Evolutionary conservation across 345 rosid genomes (phyloP).

Genomic region (Dipteronia sinensis): DNA sequence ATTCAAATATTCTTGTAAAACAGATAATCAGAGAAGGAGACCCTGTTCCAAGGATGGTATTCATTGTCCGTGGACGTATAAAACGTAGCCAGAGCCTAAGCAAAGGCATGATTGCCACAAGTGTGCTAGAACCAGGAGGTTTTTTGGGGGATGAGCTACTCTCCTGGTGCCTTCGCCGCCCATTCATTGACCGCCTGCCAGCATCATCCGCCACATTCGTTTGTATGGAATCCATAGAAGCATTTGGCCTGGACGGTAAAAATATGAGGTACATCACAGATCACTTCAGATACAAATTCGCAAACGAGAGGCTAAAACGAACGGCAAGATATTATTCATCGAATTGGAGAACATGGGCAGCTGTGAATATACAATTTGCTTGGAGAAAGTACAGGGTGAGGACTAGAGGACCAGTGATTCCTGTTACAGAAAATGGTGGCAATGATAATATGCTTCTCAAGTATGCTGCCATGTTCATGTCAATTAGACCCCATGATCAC

Average conservation of each 20-base stretch:
- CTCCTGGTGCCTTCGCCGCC: slow-evolving; percentile 65
- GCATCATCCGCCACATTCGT: slow-evolving; percentile 59
- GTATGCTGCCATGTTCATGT: slow-evolving; percentile 68
- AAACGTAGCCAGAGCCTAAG: slow-evolving; percentile 51
- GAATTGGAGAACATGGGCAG: slow-evolving; percentile 95
- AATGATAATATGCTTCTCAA: slow-evolving; percentile 35
- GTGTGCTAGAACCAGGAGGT: slow-evolving; percentile 52
- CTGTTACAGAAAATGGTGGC: slow-evolving; percentile 28
- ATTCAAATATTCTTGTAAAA: background rate
- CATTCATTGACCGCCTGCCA: slow-evolving; percentile 53
- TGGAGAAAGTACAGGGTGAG: slow-evolving; percentile 61
- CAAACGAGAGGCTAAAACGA: slow-evolving; percentile 71
- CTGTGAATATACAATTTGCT: slow-evolving; percentile 76
- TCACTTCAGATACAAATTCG: slow-evolving; percentile 80
- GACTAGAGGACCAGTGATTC: slow-evolving; percentile 31
- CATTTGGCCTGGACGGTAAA: slow-evolving; percentile 48
- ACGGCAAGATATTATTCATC: slow-evolving; percentile 89
- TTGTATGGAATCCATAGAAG: slow-evolving; percentile 49
- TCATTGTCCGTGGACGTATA: slow-evolving; percentile 47
- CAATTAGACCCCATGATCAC: slow-evolving; percentile 66
- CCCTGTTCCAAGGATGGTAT: slow-evolving; percentile 57
- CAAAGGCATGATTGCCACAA: slow-evolving; percentile 49
- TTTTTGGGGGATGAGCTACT: slow-evolving; percentile 67
- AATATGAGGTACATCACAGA: slow-evolving; percentile 75
- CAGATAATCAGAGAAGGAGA: slow-evolving; percentile 71